Percentiles rank a stretch among this genome's conserved stretches.
These are phyloP conservation scores for Marasmius oreades DNA, from an alignment of 1,284 basidiomycete species.

Conservation along the genomic window DNA sequence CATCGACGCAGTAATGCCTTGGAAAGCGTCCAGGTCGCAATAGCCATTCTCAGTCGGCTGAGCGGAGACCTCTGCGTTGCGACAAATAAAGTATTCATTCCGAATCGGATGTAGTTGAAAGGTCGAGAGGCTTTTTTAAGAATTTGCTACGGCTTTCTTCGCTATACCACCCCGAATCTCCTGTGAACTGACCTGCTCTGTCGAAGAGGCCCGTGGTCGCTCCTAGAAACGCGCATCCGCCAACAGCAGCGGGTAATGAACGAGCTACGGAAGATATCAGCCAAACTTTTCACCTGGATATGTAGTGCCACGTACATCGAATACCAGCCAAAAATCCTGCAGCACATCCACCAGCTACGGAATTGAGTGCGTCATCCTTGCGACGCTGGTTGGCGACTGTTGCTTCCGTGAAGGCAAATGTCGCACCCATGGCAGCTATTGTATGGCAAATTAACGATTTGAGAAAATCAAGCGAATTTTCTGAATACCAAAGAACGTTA, in stretches of 20 bases:
- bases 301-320: conserved; percentile 51
- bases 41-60: too few species aligned
- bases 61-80: conserved; percentile 11
- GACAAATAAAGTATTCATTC: background rate
- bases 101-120: background rate
- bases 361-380: conserved; percentile 82
- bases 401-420: conserved; percentile 83
- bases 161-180: conserved; percentile 32
- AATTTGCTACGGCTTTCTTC: conserved; percentile 11
- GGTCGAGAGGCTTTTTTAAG: conserved; percentile 3
- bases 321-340: conserved; percentile 90
- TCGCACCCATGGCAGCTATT: conserved; percentile 87
- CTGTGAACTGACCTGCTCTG: conserved; percentile 68
- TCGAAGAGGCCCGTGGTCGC: conserved; percentile 83
- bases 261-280: conserved; percentile 51
- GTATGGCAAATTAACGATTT: background rate
- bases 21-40: too few species aligned
- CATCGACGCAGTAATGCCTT: too few species aligned
- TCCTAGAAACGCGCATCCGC: conserved; percentile 78
- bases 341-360: conserved; percentile 87
- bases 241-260: conserved; percentile 82
- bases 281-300: background rate
- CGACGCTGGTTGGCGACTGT: conserved; percentile 79
- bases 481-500: conserved; percentile 75
- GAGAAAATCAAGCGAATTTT: background rate